Conservation (phyloP, 768 basidiomycete species). For the Crassisporium funariophilum region DNA sequence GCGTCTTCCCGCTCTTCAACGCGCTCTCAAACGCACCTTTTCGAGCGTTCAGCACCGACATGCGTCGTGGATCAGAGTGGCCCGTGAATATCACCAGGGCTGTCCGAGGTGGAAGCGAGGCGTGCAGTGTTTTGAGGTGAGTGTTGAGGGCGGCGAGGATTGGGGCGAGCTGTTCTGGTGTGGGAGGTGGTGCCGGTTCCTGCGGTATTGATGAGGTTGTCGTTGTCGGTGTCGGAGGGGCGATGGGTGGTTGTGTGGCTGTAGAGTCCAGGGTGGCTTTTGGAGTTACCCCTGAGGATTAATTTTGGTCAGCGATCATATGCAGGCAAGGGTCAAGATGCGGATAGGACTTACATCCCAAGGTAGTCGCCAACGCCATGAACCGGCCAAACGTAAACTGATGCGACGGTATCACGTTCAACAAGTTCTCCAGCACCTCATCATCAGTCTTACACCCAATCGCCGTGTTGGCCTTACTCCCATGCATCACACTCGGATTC, state of each 20-base stretch:
- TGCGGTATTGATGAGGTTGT: background rate
- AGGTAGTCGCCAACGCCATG: slow-evolving; percentile 73
- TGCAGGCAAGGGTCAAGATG: background rate
- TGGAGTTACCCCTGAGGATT: slow-evolving; percentile 60
- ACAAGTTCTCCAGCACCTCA: slow-evolving; percentile 73
- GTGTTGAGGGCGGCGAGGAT: slow-evolving; percentile 57
- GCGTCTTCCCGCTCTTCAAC: slow-evolving; percentile 53
- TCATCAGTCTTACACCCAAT: slow-evolving; percentile 77
- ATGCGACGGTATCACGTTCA: slow-evolving; percentile 61
- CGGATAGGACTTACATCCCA: slow-evolving; percentile 67
- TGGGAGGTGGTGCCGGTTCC: slow-evolving; percentile 27
- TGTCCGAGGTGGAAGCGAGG: slow-evolving; percentile 72
- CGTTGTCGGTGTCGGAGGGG: slow-evolving; percentile 8
- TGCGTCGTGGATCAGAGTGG: slow-evolving; percentile 82
- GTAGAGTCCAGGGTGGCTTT: slow-evolving; percentile 46
- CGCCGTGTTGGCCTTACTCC: slow-evolving; percentile 76
- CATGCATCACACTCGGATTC: slow-evolving; percentile 82
- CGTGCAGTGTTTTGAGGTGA: slow-evolving; percentile 64
- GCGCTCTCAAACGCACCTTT: slow-evolving; percentile 74
- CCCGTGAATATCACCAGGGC: slow-evolving; percentile 87
- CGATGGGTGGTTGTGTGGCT: slow-evolving; percentile 19
- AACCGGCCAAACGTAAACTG: slow-evolving; percentile 86
- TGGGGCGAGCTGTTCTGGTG: slow-evolving; percentile 34
- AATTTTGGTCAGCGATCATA: background rate
- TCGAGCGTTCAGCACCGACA: slow-evolving; percentile 71